Evolutionary conservation across 2,329 filamentous ascomycete genomes (phyloP), one percentile per base, ranked within the genome.

Genomic region (Colletotrichum tofieldiae): DNA sequence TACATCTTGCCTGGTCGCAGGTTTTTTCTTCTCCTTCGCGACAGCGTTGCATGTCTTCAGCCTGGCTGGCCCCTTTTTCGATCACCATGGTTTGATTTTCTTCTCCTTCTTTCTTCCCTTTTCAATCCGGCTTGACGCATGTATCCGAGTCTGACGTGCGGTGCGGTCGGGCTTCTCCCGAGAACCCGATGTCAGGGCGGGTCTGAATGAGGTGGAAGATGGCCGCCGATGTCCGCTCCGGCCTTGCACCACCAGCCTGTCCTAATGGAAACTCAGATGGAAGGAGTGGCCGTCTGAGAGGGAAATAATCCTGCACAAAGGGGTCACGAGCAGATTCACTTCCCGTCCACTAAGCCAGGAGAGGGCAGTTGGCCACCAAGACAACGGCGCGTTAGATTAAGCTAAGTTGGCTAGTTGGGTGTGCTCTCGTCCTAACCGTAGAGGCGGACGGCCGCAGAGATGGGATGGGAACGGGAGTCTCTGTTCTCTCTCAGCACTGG

Each of bases 401-500:
- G 59, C 20, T 26, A 51, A 51, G 37, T 35, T 32, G 43, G 51
- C 51, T 11, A 3, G 5, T 47, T 35, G 56, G 45, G 26, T 37
- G 59, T 63, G 29, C 45, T 26, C 51, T 67, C 49, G 55, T 62
- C 52, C 56, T 45, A 55, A 71, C 55, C 23, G 49, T 20, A 29
- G 18, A 37, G 5, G 14, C 7, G n/a, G 39, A 37, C 35, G 60
- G 37, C 23, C 8, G 29, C 23, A 43, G 16, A 62, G 51, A 64
- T 26, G 63, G 39, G 47, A 55, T 62, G 52, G 64, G 67, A 16
- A 71, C 63, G 69, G 51, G 37, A 68, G 58, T 67, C 65, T 63
- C 35, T 35, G 43, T 54, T 58, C 59, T 52, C 47, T 11, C 23
- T 26, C 18, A 12, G 29, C 29, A 32, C 29, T 32, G 29, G 6